A percentile compares a stretch with the other conserved stretches of the same genome.
phyloP scores from a whole-genome alignment of 108 stramenopile species.

The Skeletonema marinoi region DNA sequence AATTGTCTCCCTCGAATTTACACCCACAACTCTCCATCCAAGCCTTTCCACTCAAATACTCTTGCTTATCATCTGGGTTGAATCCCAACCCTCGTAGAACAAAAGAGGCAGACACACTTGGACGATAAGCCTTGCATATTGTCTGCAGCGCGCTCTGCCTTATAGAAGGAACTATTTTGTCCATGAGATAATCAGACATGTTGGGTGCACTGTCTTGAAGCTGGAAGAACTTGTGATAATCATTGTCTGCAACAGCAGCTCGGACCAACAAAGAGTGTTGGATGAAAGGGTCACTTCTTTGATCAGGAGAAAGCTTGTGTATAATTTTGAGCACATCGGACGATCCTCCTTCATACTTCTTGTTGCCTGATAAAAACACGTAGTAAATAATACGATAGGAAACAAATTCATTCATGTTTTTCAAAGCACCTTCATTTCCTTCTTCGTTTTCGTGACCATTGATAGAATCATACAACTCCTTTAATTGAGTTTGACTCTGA shows the following conservation, averaged over 20 bases:
- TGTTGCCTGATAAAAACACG: constrained; percentile 71
- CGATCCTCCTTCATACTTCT: constrained; percentile 67
- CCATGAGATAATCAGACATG: constrained; percentile 65
- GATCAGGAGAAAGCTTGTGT: constrained; percentile 49
- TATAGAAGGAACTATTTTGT: constrained; percentile 67
- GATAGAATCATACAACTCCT: constrained; percentile 64
- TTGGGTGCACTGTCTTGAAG: constrained; percentile 60
- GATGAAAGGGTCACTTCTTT: constrained; percentile 58
- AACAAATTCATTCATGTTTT: constrained; percentile 72
- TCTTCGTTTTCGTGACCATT: constrained; percentile 24
- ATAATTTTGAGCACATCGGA: constrained; percentile 72
- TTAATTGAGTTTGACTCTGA: constrained; percentile 94
- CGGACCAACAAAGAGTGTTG: constrained; percentile 71
- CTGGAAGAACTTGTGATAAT: constrained; percentile 74
- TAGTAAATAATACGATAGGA: constrained; percentile 85
- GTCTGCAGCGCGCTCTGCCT: constrained; percentile 60
- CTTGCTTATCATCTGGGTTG: constrained; percentile 25
- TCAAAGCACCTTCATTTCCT: constrained; percentile 33
- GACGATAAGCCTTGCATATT: constrained; percentile 72
- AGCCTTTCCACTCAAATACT: constrained; percentile 38
- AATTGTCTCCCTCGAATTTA: constrained; percentile 39
- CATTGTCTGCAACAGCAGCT: constrained; percentile 62
- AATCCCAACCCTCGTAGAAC: constrained; percentile 66
- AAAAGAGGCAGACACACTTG: constrained; percentile 50
- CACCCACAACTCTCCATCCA: constrained; percentile 67